These are phyloP conservation scores for Pyricularia sp. DNA, from an alignment of 2,329 filamentous ascomycete genomes.

Conservation along the genomic window DNA sequence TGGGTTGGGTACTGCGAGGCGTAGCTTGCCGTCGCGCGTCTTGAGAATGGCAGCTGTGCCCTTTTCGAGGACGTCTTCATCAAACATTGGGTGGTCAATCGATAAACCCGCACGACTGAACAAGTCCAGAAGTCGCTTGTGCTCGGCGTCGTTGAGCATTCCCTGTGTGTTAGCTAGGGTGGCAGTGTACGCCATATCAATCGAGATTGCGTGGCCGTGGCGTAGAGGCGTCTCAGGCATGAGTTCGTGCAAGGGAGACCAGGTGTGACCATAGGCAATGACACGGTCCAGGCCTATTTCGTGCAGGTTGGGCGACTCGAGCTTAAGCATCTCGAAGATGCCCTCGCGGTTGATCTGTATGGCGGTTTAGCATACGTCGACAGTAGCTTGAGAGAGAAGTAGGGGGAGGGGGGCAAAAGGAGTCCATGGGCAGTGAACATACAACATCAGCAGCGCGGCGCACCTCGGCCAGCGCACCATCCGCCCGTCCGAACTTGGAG, in stretches of 20 bases:
- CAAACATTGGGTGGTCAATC: slow-evolving; percentile 58
- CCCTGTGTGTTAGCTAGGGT: slow-evolving; percentile 53
- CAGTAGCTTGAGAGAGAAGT: background rate
- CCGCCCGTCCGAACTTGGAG: slow-evolving; percentile 49
- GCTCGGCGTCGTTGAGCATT: slow-evolving; percentile 45
- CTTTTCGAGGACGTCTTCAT: slow-evolving; percentile 50
- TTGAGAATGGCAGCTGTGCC: slow-evolving; percentile 57
- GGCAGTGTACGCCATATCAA: slow-evolving; percentile 61
- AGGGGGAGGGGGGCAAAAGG: too few relatives aligned
- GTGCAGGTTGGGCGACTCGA: slow-evolving; percentile 61
- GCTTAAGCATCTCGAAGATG: slow-evolving; percentile 60
- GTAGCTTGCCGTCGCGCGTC: slow-evolving; percentile 55
- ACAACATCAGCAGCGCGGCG: slow-evolving; percentile 42
- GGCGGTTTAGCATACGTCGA: background rate
- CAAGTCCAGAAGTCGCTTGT: slow-evolving; percentile 48
- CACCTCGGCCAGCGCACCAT: slow-evolving; percentile 41
- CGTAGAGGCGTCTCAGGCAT: slow-evolving; percentile 54
- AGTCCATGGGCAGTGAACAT: slow-evolving; percentile 1
- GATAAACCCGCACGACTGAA: slow-evolving; percentile 59
- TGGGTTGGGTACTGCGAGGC: slow-evolving; percentile 55
- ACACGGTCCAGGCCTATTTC: slow-evolving; percentile 61
- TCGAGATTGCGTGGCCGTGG: slow-evolving; percentile 40
- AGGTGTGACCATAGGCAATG: slow-evolving; percentile 63
- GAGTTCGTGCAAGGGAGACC: slow-evolving; percentile 61
- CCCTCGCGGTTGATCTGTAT: slow-evolving; percentile 50